Evolutionary conservation across 805 yeast genomes (phyloP).

Genomic region (Pichia kluyveri): DNA sequence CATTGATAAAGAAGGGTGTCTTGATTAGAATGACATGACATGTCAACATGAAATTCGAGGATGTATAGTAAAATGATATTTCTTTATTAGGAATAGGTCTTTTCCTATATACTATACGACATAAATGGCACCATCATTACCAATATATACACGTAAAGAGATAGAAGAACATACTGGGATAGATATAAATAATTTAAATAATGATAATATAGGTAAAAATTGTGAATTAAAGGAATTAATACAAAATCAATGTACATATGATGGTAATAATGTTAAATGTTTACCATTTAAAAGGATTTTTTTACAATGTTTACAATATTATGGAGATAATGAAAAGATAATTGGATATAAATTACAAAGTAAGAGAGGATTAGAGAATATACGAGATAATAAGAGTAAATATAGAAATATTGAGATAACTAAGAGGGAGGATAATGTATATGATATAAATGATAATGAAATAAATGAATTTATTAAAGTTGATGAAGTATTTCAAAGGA

Average conservation of each 20-base stretch:
- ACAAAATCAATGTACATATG: conserved; percentile 40
- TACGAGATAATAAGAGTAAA: conserved; percentile 1
- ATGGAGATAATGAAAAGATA: conserved; percentile 12
- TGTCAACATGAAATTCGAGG: neutral
- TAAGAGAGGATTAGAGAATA: conserved; percentile 4
- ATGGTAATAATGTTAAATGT: conserved; percentile 34
- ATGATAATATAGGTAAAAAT: conserved; percentile 10
- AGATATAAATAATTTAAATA: neutral
- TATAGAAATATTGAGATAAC: conserved; percentile 33
- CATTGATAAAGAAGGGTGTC: neutral
- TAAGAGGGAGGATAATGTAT: conserved; percentile 26
- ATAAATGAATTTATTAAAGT: conserved; percentile 24
- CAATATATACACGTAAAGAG: conserved; percentile 32
- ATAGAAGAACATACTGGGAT: conserved; percentile 21
- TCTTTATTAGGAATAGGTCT: too few relatives aligned
- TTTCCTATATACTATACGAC: too few relatives aligned
- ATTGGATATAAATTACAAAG: conserved; percentile 25
- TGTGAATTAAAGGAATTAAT: conserved; percentile 30
- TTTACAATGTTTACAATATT: conserved; percentile 30
- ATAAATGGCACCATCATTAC: conserved; percentile 45
- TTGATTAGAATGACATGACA: too few relatives aligned
- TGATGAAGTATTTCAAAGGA: conserved; percentile 21
- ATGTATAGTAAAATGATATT: neutral
- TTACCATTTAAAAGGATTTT: conserved; percentile 41
- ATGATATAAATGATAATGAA: conserved; percentile 9